Conservation (phyloP, 768 basidiomycete species). For the Coprinellus aureogranulatus region DNA sequence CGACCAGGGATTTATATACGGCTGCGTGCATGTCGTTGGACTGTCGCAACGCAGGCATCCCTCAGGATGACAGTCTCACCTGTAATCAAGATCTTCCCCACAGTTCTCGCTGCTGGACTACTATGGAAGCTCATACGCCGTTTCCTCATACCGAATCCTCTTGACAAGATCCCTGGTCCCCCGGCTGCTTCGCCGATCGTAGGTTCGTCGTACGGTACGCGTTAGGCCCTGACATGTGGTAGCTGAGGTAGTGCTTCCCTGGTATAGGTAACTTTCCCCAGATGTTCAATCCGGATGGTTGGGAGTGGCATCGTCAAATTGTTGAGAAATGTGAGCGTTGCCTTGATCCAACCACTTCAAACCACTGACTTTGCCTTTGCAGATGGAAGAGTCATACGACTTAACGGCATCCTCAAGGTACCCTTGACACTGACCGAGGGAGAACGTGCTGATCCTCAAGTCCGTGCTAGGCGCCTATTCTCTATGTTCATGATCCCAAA, state of each 20-base stretch:
- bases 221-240: neutral
- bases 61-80: no score
- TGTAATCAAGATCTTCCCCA: neutral
- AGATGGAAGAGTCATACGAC: conserved; percentile 33
- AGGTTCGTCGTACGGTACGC: conserved; percentile 21
- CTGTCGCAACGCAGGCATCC: no score
- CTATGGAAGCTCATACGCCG: neutral
- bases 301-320: conserved; percentile 36
- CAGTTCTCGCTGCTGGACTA: neutral
- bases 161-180: conserved; percentile 9
- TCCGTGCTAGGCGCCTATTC: conserved; percentile 25
- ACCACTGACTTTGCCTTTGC: neutral
- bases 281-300: conserved; percentile 31
- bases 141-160: neutral
- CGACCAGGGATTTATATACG: no score
- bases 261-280: conserved; percentile 32
- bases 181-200: conserved; percentile 27
- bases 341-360: neutral
- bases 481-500: conserved; percentile 43
- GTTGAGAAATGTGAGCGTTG: conserved; percentile 30
- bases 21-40: no score
- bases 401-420: conserved; percentile 36
- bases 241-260: neutral
- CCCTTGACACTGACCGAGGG: neutral
- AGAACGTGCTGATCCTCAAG: neutral